Evolutionary conservation across 2,329 filamentous ascomycete species (phyloP).

Genomic region (Cladophialophora bantiana): DNA sequence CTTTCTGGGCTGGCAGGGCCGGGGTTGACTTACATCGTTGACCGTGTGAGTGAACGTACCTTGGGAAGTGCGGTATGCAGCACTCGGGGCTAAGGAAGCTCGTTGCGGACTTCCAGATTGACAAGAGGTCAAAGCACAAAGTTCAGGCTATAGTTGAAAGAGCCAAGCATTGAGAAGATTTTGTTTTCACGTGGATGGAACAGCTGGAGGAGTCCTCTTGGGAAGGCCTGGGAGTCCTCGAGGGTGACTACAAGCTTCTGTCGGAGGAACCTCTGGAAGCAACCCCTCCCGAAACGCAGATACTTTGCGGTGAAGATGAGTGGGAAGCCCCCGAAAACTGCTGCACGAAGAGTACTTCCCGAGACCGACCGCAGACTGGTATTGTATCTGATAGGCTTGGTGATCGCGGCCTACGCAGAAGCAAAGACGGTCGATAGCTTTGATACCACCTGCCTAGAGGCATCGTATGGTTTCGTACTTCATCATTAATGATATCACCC

Average conservation of each 20-base stretch:
- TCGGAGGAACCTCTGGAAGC: constrained; percentile 11
- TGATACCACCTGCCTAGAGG: background rate
- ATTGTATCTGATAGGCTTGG: background rate
- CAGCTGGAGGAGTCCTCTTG: constrained; percentile 23
- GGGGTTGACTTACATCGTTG: constrained; percentile 22
- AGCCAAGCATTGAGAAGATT: constrained; percentile 38
- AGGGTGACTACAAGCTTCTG: constrained; percentile 22
- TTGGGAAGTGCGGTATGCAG: constrained; percentile 31
- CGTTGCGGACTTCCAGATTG: constrained; percentile 44
- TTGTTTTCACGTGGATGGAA: constrained; percentile 29
- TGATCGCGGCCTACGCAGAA: background rate
- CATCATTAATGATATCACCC: background rate
- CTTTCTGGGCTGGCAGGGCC: constrained; percentile 21
- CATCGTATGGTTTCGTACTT: background rate
- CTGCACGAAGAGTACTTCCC: background rate
- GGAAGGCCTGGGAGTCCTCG: constrained; percentile 26
- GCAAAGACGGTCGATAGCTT: background rate
- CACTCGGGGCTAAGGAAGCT: constrained; percentile 36
- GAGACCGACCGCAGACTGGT: background rate
- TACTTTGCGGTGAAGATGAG: constrained; percentile 31
- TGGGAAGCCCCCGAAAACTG: constrained; percentile 10
- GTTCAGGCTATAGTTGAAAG: constrained; percentile 40
- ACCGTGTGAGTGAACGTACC: constrained; percentile 32
- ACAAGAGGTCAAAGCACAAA: constrained; percentile 39
- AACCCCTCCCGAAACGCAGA: constrained; percentile 19